phyloP scores from a whole-genome alignment of 169 alveolate genomes.

The Cyclospora cayetanensis region DNA sequence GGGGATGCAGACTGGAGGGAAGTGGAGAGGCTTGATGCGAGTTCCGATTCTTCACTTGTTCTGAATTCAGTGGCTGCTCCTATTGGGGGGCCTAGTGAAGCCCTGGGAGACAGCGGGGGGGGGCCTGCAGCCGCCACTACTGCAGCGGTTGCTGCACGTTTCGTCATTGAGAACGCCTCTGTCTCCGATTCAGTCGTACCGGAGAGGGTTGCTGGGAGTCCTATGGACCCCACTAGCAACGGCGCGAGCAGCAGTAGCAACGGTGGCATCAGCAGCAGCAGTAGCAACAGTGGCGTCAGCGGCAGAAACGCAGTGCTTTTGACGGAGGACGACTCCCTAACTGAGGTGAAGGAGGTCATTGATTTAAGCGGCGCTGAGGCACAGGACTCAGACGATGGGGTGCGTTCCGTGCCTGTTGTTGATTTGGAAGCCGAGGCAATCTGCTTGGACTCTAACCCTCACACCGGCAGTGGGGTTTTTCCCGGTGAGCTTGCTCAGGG shows the following conservation, averaged over 20 bases:
- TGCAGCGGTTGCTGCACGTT: not conserved
- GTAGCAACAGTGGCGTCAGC: not conserved
- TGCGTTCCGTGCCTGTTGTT: not conserved
- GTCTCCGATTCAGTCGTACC: not conserved
- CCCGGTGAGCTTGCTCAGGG: no score
- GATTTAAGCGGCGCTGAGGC: conserved; percentile 25
- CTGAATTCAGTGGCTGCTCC: not conserved
- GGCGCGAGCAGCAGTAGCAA: not conserved
- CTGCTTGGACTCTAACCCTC: not conserved
- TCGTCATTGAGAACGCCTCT: not conserved
- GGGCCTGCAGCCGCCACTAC: conserved; percentile 11
- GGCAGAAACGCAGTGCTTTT: not conserved
- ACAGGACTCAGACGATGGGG: not conserved
- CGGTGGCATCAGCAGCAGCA: not conserved
- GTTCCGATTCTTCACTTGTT: not conserved
- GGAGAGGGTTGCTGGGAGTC: not conserved
- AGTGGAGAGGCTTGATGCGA: not conserved
- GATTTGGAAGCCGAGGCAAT: not conserved
- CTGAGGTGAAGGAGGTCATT: conserved; percentile 26
- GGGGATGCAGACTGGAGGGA: not conserved
- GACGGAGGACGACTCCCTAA: not conserved
- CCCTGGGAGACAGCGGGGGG: not conserved
- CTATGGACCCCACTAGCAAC: not conserved
- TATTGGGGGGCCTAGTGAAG: not conserved
- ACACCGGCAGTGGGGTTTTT: not conserved